phyloP scores from a whole-genome alignment of 1,284 basidiomycete species.

The Cryptococcus hybrid region DNA sequence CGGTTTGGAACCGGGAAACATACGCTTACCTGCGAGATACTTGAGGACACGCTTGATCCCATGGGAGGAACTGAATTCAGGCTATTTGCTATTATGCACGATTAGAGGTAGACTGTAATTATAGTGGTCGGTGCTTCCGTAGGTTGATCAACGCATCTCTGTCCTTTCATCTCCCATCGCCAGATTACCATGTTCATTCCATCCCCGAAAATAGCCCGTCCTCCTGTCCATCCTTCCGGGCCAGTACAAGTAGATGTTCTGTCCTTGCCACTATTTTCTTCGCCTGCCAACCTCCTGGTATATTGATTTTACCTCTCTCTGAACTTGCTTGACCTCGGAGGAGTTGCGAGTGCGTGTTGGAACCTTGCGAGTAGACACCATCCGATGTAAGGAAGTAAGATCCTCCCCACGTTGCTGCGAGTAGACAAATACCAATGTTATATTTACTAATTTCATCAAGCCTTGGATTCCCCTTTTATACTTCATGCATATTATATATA shows the following conservation, averaged over 20 bases:
- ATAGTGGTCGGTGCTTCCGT: slow-evolving; percentile 10
- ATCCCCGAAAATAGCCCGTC: slow-evolving; percentile 74
- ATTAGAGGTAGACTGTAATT: not conserved
- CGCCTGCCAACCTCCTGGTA: slow-evolving; percentile 23
- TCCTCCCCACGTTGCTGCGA: slow-evolving; percentile 80
- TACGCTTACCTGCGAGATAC: slow-evolving; percentile 32
- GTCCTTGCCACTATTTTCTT: slow-evolving; percentile 64
- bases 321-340: slow-evolving; percentile 2
- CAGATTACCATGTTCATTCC: slow-evolving; percentile 95
- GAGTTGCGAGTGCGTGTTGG: slow-evolving; percentile 68
- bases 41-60: slow-evolving; percentile 27
- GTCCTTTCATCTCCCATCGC: slow-evolving; percentile 61
- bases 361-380: slow-evolving; percentile 60
- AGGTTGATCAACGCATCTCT: slow-evolving; percentile 50
- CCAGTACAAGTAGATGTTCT: slow-evolving; percentile 67
- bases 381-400: slow-evolving; percentile 57
- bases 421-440: no score
- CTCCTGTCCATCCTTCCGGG: not conserved
- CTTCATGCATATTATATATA: no score
- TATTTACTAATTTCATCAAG: no score
- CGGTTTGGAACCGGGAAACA: slow-evolving; percentile 27
- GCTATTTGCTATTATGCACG: slow-evolving; percentile 21
- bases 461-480: no score
- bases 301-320: slow-evolving; percentile 2
- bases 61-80: slow-evolving; percentile 23